Conservation (phyloP, 2,329 filamentous ascomycete genomes). For the Exophiala aquamarina region DNA sequence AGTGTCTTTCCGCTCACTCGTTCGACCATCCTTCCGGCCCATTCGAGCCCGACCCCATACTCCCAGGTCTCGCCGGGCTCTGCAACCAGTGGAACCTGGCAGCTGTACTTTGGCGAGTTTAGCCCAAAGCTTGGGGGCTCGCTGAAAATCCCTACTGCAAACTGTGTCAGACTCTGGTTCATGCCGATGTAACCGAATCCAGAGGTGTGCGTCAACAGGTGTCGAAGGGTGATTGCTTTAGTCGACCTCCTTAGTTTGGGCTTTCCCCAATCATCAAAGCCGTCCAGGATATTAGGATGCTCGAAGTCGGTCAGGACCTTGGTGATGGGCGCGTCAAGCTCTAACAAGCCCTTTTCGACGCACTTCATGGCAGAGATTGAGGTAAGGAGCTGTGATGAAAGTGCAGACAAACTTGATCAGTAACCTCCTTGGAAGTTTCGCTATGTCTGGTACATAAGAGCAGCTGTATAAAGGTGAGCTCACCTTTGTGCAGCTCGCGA, state of each 20-base stretch:
- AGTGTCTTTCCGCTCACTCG: slow-evolving; percentile 41
- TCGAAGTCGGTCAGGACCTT: slow-evolving; percentile 49
- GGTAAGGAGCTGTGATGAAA: slow-evolving; percentile 43
- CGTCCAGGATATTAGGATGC: slow-evolving; percentile 47
- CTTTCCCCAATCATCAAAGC: slow-evolving; percentile 36
- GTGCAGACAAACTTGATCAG: slow-evolving; percentile 4
- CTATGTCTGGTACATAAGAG: too few relatives aligned
- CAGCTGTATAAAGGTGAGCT: too few relatives aligned
- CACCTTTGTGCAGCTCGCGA: slow-evolving; percentile 3
- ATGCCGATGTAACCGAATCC: slow-evolving; percentile 1
- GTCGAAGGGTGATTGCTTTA: slow-evolving; percentile 12
- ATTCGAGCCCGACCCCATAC: slow-evolving; percentile 53
- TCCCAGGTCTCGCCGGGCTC: slow-evolving; percentile 50
- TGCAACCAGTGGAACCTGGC: neutral
- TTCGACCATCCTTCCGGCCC: slow-evolving; percentile 54
- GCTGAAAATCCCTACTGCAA: neutral
- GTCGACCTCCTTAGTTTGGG: slow-evolving; percentile 29
- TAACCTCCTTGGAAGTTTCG: neutral
- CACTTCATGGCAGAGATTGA: slow-evolving; percentile 54
- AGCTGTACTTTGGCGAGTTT: neutral
- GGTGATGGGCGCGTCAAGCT: slow-evolving; percentile 47
- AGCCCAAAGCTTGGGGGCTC: neutral
- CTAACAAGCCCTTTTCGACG: slow-evolving; percentile 52
- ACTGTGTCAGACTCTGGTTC: neutral
- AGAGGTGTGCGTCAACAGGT: slow-evolving; percentile 11